These are phyloP conservation scores for Kondoa malvinella DNA, from an alignment of 768 basidiomycete genomes.

Conservation along the genomic window DNA sequence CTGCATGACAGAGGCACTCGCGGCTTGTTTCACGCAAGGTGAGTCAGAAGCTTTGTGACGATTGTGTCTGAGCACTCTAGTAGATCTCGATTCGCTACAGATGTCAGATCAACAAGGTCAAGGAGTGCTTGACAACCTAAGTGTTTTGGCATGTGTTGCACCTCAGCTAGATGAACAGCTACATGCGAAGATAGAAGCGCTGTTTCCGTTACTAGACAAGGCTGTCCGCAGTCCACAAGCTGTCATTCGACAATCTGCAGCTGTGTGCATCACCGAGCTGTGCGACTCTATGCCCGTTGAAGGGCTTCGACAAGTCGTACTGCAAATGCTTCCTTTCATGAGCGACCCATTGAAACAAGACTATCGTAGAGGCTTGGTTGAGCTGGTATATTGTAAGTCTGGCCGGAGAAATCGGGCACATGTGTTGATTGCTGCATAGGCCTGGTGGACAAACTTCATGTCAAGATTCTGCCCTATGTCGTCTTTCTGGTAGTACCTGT, in stretches of 20 bases:
- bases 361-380: conserved; percentile 75
- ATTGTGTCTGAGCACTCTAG: background rate
- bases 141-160: conserved; percentile 65
- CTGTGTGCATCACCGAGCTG: conserved; percentile 68
- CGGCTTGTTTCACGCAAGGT: background rate
- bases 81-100: background rate
- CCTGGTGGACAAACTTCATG: conserved; percentile 74
- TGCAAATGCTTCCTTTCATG: conserved; percentile 60
- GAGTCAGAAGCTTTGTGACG: background rate
- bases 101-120: conserved; percentile 36
- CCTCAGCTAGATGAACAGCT: conserved; percentile 57
- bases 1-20: background rate
- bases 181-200: conserved; percentile 48
- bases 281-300: conserved; percentile 70
- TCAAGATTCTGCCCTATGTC: conserved; percentile 88
- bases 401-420: background rate
- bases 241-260: conserved; percentile 73
- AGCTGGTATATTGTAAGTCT: conserved; percentile 72
- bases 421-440: conserved; percentile 50
- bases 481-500: conserved; percentile 93
- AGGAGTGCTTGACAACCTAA: conserved; percentile 79
- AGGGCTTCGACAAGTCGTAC: conserved; percentile 79
- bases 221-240: conserved; percentile 74
- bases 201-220: conserved; percentile 58
- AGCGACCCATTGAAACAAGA: conserved; percentile 56